Conservation (phyloP, 805 yeast genomes). For the Wickerhamomyces canadensis region DNA sequence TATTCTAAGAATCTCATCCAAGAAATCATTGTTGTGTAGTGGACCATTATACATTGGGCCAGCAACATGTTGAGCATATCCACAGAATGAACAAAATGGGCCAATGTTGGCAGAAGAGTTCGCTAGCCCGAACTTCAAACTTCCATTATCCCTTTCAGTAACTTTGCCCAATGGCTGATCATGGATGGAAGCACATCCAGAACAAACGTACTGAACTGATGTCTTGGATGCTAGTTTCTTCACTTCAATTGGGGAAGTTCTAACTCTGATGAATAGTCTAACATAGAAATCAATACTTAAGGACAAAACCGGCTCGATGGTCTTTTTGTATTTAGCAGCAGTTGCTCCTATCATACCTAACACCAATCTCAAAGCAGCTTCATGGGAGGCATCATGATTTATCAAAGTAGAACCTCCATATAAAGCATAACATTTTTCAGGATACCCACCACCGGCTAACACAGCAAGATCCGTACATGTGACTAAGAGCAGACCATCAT, state of each 20-base stretch:
- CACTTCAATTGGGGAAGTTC: slow-evolving; percentile 73
- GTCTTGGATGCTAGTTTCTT: slow-evolving; percentile 73
- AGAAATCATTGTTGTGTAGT: slow-evolving; percentile 65
- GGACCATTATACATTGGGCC: slow-evolving; percentile 97
- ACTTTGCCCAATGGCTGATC: slow-evolving; percentile 73
- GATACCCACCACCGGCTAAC: slow-evolving; percentile 91
- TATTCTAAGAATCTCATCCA: slow-evolving; percentile 55
- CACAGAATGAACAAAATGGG: slow-evolving; percentile 65
- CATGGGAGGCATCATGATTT: slow-evolving; percentile 78
- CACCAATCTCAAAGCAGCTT: slow-evolving; percentile 84
- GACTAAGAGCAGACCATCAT: slow-evolving; percentile 80
- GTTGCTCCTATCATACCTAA: slow-evolving; percentile 67
- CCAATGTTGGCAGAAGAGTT: slow-evolving; percentile 55
- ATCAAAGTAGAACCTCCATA: slow-evolving; percentile 89
- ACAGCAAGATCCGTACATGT: slow-evolving; percentile 97
- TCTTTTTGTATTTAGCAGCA: slow-evolving; percentile 85
- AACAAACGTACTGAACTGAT: slow-evolving; percentile 76
- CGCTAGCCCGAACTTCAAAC: slow-evolving; percentile 54
- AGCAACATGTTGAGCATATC: slow-evolving; percentile 63
- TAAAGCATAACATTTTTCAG: slow-evolving; percentile 91
- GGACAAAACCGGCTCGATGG: slow-evolving; percentile 81
- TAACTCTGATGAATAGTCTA: slow-evolving; percentile 75
- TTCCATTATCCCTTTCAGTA: slow-evolving; percentile 35
- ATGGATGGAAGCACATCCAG: slow-evolving; percentile 74
- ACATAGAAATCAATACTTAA: slow-evolving; percentile 91